Evolutionary conservation across 2,329 filamentous ascomycete species (phyloP).

Genomic region (Apiospora kogelbergensis): DNA sequence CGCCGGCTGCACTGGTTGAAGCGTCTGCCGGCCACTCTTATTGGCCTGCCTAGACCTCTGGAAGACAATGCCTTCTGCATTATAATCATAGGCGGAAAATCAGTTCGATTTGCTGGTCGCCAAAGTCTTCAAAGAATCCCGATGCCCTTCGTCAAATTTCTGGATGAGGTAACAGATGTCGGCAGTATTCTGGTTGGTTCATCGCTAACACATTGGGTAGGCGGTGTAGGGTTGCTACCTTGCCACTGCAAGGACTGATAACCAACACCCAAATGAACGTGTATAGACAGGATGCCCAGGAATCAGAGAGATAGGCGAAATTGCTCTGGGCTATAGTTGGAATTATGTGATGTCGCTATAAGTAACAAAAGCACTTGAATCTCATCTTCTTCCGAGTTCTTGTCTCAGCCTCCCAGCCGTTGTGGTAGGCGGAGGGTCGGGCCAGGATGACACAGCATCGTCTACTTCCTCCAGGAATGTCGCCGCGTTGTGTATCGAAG

Average conservation of each 20-base stretch:
- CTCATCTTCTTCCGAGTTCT: constrained; percentile 54
- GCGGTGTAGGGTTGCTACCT: background rate
- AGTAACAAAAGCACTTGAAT: background rate
- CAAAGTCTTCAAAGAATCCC: background rate
- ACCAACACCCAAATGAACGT: background rate
- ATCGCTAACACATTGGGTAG: background rate
- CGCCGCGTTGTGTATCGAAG: constrained; percentile 81
- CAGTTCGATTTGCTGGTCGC: background rate
- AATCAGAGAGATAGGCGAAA: background rate
- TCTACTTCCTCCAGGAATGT: constrained; percentile 91
- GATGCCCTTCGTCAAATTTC: background rate
- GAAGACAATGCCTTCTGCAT: constrained; percentile 34
- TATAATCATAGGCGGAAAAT: background rate
- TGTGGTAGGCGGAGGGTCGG: constrained; percentile 62
- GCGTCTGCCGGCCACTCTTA: constrained; percentile 17
- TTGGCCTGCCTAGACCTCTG: constrained; percentile 26
- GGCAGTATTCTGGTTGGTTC: background rate
- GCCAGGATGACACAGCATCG: constrained; percentile 84
- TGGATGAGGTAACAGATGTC: constrained; percentile 3
- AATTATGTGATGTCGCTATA: background rate
- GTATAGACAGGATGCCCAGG: background rate
- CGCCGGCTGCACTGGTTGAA: constrained; percentile 14
- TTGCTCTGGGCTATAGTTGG: background rate
- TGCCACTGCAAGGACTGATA: too few relatives aligned
- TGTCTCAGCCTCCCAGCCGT: constrained; percentile 62